Percentiles rank a stretch among this genome's conserved stretches.
Conservation (phyloP, 2,329 filamentous ascomycete genomes). For the Cytospora piceae region DNA sequence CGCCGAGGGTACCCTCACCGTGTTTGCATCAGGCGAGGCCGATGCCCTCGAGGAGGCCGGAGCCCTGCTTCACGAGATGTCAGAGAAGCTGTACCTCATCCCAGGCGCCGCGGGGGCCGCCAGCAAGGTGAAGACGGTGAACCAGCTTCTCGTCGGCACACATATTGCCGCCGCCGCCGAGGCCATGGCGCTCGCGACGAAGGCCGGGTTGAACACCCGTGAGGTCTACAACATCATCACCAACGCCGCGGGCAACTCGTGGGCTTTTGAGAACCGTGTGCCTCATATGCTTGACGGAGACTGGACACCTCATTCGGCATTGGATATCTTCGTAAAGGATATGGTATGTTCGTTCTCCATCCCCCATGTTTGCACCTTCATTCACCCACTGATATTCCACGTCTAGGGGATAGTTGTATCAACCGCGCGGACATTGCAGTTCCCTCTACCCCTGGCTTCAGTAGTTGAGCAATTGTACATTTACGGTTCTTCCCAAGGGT, state of each 20-base stretch:
- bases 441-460: conserved; percentile 43
- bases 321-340: conserved; percentile 43
- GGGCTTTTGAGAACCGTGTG: conserved; percentile 62
- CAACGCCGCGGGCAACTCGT: conserved; percentile 44
- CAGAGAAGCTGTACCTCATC: conserved; percentile 58
- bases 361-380: background rate
- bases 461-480: conserved; percentile 41
- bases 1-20: conserved; percentile 35
- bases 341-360: conserved; percentile 35
- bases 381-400: conserved; percentile 1
- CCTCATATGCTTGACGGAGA: conserved; percentile 57
- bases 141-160: conserved; percentile 56
- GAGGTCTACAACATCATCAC: conserved; percentile 39
- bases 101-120: conserved; percentile 54
- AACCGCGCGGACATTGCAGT: conserved; percentile 37
- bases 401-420: conserved; percentile 38
- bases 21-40: conserved; percentile 61
- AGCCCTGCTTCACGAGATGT: conserved; percentile 60
- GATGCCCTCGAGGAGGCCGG: conserved; percentile 55
- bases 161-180: conserved; percentile 56
- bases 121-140: conserved; percentile 58
- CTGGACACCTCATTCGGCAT: conserved; percentile 43
- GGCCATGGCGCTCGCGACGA: conserved; percentile 55
- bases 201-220: conserved; percentile 48
- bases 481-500: conserved; percentile 35